Conservation (phyloP, 768 basidiomycete genomes). For the Hericium alpestre region DNA sequence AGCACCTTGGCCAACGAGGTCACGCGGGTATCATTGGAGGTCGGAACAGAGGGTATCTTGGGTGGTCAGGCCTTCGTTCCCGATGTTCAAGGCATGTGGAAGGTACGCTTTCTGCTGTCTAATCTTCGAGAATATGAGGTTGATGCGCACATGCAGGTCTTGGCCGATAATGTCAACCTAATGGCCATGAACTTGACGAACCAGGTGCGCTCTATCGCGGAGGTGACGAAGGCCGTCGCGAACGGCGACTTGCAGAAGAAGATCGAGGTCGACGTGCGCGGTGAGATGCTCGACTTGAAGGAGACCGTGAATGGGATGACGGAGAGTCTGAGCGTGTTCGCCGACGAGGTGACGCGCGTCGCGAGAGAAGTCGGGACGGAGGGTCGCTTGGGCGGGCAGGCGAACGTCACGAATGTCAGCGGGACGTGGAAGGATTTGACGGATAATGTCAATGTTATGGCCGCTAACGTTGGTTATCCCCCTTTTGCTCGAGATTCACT, state of each 20-base stretch:
- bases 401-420: slow-evolving; percentile 85
- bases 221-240: slow-evolving; percentile 93
- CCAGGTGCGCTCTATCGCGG: slow-evolving; percentile 85
- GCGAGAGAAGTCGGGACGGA: slow-evolving; percentile 97
- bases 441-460: slow-evolving; percentile 94
- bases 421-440: slow-evolving; percentile 97
- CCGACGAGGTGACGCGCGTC: slow-evolving; percentile 76
- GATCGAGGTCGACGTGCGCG: slow-evolving; percentile 84
- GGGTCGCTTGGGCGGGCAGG: slow-evolving; percentile 89
- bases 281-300: slow-evolving; percentile 84
- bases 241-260: slow-evolving; percentile 88
- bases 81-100: slow-evolving; percentile 94
- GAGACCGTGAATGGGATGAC: slow-evolving; percentile 97
- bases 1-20: slow-evolving; percentile 72
- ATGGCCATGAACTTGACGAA: slow-evolving; percentile 89
- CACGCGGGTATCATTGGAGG: slow-evolving; percentile 86
- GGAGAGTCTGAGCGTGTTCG: slow-evolving; percentile 72
- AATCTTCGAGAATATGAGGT: not conserved
- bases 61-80: slow-evolving; percentile 88
- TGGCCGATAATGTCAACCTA: slow-evolving; percentile 77
- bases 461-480: slow-evolving; percentile 58
- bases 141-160: slow-evolving; percentile 21
- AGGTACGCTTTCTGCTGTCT: slow-evolving; percentile 33
- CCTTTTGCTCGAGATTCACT: not conserved
- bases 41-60: slow-evolving; percentile 86